phyloP scores from a whole-genome alignment of 179 eudicot genomes.

The Beta lomatogona region DNA sequence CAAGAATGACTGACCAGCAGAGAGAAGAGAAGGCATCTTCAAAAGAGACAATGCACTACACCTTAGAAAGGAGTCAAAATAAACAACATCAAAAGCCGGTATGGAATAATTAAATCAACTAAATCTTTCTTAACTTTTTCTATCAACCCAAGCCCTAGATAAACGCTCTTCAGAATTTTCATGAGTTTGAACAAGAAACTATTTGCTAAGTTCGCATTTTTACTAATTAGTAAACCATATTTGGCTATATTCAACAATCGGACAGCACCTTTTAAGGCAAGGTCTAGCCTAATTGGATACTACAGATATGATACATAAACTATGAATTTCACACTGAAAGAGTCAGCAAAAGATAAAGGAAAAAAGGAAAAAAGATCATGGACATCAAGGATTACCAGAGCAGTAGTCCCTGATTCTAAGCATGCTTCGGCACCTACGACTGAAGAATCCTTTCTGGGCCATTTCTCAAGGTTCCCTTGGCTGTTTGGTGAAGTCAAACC shows the following conservation, averaged over 20 bases:
- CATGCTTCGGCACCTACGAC: constrained; percentile 25
- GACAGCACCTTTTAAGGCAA: neutral
- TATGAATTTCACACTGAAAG: neutral
- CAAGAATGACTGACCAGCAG: neutral
- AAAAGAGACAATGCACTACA: neutral
- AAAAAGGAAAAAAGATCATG: constrained; percentile 22
- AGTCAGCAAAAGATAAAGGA: neutral
- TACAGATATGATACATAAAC: neutral
- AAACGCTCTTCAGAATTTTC: neutral
- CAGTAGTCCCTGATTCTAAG: constrained; percentile 30
- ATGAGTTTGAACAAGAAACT: too few relatives aligned
- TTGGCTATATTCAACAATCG: neutral
- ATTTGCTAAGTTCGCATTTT: neutral
- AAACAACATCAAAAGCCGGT: neutral
- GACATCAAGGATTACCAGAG: constrained; percentile 47
- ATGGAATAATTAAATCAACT: neutral
- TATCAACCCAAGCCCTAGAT: neutral
- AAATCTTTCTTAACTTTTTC: neutral
- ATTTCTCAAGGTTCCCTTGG: constrained; percentile 31
- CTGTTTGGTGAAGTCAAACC: constrained; percentile 21
- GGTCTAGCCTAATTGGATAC: neutral
- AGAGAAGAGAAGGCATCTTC: neutral
- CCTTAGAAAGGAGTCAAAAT: neutral
- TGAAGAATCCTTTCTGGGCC: constrained; percentile 33
- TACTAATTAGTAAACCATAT: neutral